These are phyloP conservation scores for Endothia cerciana DNA, from an alignment of 2,329 filamentous ascomycete genomes.

Conservation along the genomic window DNA sequence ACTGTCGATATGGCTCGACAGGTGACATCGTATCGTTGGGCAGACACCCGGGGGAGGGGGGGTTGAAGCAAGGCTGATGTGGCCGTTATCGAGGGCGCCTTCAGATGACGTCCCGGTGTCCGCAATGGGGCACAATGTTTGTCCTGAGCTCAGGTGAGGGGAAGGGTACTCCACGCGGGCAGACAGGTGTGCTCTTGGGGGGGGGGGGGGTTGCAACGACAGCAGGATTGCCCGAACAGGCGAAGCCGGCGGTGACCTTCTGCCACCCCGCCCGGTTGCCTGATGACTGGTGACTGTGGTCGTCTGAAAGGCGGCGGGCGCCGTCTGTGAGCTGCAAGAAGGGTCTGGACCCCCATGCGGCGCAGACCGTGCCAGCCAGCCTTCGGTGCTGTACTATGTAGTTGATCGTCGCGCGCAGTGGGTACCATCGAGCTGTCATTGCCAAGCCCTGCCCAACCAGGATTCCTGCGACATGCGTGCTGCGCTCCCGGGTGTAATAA, in stretches of 20 bases:
- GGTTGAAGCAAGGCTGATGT: background rate
- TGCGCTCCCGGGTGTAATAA: no score
- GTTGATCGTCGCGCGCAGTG: conserved; percentile 10
- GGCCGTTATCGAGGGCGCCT: background rate
- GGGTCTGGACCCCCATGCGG: conserved; percentile 12
- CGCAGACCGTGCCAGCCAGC: conserved; percentile 23
- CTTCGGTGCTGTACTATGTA: no score
- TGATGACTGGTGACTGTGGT: conserved; percentile 2
- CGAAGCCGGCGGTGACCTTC: conserved; percentile 14
- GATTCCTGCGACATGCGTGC: conserved; percentile 1
- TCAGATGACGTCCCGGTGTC: background rate
- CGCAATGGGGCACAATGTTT: background rate
- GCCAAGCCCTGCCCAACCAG: background rate
- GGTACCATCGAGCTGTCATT: background rate
- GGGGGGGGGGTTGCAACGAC: background rate
- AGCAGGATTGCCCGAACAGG: conserved; percentile 11
- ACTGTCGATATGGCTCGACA: background rate
- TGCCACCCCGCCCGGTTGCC: background rate
- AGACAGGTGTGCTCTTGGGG: background rate
- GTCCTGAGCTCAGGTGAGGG: background rate
- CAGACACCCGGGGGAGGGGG: background rate
- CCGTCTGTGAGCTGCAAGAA: conserved; percentile 17
- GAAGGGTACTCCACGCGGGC: background rate
- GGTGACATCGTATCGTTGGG: background rate
- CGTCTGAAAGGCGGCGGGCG: conserved; percentile 4